phyloP scores from a whole-genome alignment of 306 rosid species.

The Comarum palustre region DNA sequence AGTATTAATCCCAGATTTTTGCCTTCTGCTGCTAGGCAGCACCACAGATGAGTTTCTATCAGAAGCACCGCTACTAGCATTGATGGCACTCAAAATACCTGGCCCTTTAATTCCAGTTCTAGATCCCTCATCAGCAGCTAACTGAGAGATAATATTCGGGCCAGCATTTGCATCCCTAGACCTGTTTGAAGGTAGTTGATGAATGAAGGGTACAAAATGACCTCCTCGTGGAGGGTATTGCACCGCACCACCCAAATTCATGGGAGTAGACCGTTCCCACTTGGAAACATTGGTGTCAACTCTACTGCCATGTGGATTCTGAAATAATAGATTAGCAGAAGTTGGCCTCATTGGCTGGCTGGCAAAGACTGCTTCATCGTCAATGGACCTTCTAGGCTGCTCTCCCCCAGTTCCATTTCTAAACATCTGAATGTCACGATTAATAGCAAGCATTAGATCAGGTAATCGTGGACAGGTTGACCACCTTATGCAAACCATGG shows the following conservation, averaged over 20 bases:
- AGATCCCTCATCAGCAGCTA: slow-evolving; percentile 97
- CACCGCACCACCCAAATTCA: slow-evolving; percentile 56
- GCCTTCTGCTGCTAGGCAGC: slow-evolving; percentile 57
- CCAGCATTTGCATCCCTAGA: slow-evolving; percentile 62
- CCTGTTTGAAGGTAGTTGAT: slow-evolving; percentile 62
- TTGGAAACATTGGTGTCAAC: slow-evolving; percentile 45
- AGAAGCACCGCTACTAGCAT: slow-evolving; percentile 39
- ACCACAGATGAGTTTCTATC: slow-evolving; percentile 59
- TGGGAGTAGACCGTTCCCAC: slow-evolving; percentile 62
- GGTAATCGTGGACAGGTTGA: not conserved
- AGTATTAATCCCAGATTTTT: slow-evolving; percentile 47
- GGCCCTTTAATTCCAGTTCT: slow-evolving; percentile 93
- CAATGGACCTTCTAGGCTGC: slow-evolving; percentile 63
- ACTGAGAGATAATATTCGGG: slow-evolving; percentile 77
- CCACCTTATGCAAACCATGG: slow-evolving; percentile 11
- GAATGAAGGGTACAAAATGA: slow-evolving; percentile 50
- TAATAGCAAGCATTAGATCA: slow-evolving; percentile 21
- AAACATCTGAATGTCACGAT: slow-evolving; percentile 45
- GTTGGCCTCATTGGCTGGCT: slow-evolving; percentile 64
- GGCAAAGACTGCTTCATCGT: slow-evolving; percentile 57
- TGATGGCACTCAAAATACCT: slow-evolving; percentile 67
- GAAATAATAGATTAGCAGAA: slow-evolving; percentile 57
- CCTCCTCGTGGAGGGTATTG: slow-evolving; percentile 64
- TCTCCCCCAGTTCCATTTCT: slow-evolving; percentile 72
- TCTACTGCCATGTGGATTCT: slow-evolving; percentile 58